Percentiles rank a stretch among this genome's conserved stretches.
Evolutionary conservation across 2,329 filamentous ascomycete species (phyloP).

Genomic region (Sporothrix schenckii): DNA sequence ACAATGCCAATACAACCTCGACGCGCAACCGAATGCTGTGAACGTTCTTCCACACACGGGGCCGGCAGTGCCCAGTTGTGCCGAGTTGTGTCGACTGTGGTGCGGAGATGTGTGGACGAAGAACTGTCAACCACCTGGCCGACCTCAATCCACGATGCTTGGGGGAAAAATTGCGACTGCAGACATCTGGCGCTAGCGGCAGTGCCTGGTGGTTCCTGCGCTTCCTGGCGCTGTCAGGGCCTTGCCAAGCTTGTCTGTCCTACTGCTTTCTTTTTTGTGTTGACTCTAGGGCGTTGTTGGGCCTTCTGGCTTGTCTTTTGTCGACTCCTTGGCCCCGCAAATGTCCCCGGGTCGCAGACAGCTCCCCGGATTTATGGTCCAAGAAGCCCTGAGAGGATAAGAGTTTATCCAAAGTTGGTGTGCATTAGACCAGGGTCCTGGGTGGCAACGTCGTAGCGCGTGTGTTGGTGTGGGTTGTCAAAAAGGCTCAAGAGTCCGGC

Average conservation of each 20-base stretch:
- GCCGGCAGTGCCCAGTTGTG: no score
- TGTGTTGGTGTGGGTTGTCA: no score
- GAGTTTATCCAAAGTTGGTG: no score
- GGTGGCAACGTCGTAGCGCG: no score
- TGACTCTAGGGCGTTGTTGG: background rate
- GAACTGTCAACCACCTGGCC: no score
- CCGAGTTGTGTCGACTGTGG: no score
- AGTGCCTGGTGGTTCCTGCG: background rate
- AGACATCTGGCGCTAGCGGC: background rate
- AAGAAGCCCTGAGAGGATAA: no score
- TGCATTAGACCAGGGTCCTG: no score
- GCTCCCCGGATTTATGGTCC: background rate
- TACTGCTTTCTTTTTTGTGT: background rate
- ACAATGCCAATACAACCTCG: background rate
- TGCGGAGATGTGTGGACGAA: no score
- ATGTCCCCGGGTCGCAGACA: constrained; percentile 19
- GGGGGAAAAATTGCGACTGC: background rate
- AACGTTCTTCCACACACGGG: constrained; percentile 16
- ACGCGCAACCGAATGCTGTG: background rate
- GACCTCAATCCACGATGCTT: background rate
- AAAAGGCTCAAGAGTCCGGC: no score
- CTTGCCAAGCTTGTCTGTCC: background rate
- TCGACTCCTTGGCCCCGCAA: background rate
- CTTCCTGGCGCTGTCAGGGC: background rate
- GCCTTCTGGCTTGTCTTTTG: background rate